A percentile compares a stretch with the other conserved stretches of the same genome.
Conservation (phyloP, 805 yeast genomes). For the Cyberlindnera japonica region DNA sequence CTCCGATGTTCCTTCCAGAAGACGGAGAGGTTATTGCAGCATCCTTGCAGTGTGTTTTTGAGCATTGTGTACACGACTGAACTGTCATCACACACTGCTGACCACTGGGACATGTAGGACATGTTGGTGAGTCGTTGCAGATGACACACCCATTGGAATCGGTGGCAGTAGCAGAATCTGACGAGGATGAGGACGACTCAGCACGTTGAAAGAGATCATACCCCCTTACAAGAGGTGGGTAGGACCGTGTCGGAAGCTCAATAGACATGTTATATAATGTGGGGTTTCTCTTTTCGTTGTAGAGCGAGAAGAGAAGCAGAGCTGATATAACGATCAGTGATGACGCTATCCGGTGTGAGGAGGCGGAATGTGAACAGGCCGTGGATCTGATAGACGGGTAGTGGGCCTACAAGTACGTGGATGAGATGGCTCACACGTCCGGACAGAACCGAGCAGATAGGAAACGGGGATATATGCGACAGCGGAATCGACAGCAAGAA, state of each 20-base stretch:
- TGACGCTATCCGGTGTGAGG: neutral
- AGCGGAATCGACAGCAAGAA: too few species aligned
- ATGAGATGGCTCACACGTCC: neutral
- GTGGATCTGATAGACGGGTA: neutral
- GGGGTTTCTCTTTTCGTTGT: too few species aligned
- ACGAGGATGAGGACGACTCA: constrained; percentile 3
- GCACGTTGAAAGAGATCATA: constrained; percentile 9
- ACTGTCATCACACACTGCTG: constrained; percentile 54
- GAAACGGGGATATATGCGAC: too few species aligned
- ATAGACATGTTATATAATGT: too few species aligned
- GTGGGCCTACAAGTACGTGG: too few species aligned
- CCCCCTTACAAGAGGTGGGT: neutral
- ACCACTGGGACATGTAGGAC: constrained; percentile 52
- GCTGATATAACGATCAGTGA: neutral
- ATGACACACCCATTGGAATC: constrained; percentile 37
- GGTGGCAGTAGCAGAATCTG: constrained; percentile 7
- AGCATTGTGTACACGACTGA: constrained; percentile 56
- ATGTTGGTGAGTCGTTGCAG: constrained; percentile 39
- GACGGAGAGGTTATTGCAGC: constrained; percentile 14
- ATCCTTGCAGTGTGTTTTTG: constrained; percentile 47
- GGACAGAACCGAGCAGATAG: neutral
- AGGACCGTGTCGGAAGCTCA: constrained; percentile 1
- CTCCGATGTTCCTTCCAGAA: constrained; percentile 40
- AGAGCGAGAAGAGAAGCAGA: too few species aligned
- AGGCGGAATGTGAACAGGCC: neutral